Base-by-base conservation (phyloP, 768 basidiomycete genomes). In the Podaxis mareebaensis region DNA sequence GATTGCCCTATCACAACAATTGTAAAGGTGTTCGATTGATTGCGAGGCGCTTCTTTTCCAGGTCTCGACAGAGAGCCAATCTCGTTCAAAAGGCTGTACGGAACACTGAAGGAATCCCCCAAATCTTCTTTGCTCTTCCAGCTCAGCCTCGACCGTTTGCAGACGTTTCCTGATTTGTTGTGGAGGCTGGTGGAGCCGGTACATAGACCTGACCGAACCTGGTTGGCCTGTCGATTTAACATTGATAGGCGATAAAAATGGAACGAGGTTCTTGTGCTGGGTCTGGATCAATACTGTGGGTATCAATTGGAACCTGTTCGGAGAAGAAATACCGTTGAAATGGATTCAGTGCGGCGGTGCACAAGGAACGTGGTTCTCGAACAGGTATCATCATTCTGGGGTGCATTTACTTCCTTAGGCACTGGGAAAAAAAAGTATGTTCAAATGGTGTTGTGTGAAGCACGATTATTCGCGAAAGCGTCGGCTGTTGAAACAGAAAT, bases 241-340 rank as follows among this genome's bases (percentile, higher is more conserved):
- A 22, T 11, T 24, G 48, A 48, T 59, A 24, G 33, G 30, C 48
- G 58, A 51, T 59, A 48, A 49, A 49, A 48, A 59, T 51, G 58
- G 58, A 59, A 49, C 30, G 46, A 49, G 22, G 44, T 46, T 46
- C 44, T 10, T 46, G 44, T 38, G 30, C 0, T 22, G 5, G 22
- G 30, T 36, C 33, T 48, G 46, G 44, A 30, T 48, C 33, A 48
- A 28, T 33, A 59, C 46, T 20, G 44, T 20, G 20, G 44, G 17
- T 46, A 33, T 33, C 30, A 15, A 46, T 46, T 46, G 20, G 44
- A 46, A 46, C 17, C 44, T n/a, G 30, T 33, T 42, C 44, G 58
- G 58, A 36, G 24, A 48, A 33, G 13, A 26, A 28, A 30, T 49
- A n/a, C 44, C 48, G 33, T 38, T 59, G 17, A 58, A 58, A 58